Percentiles rank a stretch among this genome's conserved stretches.
phyloP scores from a whole-genome alignment of 768 basidiomycete species.

The Candolleomyces aberdarensis region DNA sequence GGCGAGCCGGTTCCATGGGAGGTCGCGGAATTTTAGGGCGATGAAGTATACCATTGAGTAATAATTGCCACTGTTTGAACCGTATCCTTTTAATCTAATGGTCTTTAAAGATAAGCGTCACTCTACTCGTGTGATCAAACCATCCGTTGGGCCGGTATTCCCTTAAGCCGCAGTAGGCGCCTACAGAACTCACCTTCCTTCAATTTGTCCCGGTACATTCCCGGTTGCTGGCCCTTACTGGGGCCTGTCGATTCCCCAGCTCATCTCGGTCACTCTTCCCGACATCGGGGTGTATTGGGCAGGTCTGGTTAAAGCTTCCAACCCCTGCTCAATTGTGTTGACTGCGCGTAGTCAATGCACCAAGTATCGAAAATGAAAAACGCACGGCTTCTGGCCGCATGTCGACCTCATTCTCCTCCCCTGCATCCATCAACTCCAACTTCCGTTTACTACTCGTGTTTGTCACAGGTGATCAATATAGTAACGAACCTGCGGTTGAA shows the following conservation, averaged over 20 bases:
- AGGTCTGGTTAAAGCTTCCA: no score
- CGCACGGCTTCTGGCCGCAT: slow-evolving; percentile 1
- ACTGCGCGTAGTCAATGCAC: not conserved
- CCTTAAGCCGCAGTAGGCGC: not conserved
- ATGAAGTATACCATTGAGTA: not conserved
- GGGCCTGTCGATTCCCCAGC: no score
- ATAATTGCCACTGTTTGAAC: not conserved
- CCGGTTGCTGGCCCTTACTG: no score
- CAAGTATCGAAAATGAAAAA: not conserved
- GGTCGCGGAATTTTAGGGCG: slow-evolving; percentile 61
- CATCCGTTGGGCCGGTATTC: not conserved
- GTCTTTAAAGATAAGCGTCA: slow-evolving; percentile 1
- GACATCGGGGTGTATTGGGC: no score
- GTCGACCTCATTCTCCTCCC: slow-evolving; percentile 3
- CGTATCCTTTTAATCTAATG: slow-evolving; percentile 4
- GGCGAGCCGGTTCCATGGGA: slow-evolving; percentile 83
- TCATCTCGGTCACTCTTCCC: no score
- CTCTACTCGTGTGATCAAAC: not conserved
- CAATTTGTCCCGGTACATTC: not conserved
- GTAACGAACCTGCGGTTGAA: slow-evolving; percentile 22
- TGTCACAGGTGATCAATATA: slow-evolving; percentile 1
- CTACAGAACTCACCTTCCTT: not conserved
- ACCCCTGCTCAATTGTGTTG: no score
- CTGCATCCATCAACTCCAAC: slow-evolving; percentile 30
- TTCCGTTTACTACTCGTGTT: slow-evolving; percentile 16